Evolutionary conservation across 768 basidiomycete genomes (phyloP), one percentile per base, ranked within the genome.

Genomic region (Rhodosporidiobolus odoratus): DNA sequence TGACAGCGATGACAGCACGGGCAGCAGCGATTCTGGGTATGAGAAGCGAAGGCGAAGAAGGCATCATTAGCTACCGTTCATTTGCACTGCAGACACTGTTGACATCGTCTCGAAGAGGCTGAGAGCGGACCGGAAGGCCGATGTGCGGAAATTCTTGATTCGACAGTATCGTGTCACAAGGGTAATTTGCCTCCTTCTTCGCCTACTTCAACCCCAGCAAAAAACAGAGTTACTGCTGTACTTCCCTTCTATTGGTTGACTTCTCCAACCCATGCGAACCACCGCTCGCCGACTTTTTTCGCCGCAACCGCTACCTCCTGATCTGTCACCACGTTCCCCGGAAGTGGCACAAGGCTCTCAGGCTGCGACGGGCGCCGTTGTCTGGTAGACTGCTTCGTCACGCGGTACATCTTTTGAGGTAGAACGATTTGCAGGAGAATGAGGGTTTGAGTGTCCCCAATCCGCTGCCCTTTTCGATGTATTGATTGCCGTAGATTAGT

Each of bases 241-340:
- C 25, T 37, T 3, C 66, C 66, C 25, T 10, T n/a, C 52, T 67
- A 50, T 35, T 43, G 34, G n/a, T 67, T 67, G 10, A 67, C 66
- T 12, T 67, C 66, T 8, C 59, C 66, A 6, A 37, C 25, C 52
- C 53, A 67, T 3, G 25, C 52, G 1, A 67, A 10, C 50, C 57
- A 56, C 8, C 66, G 59, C 34, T 56, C 59, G 10, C 66, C 66
- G 4, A 61, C 66, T 27, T 56, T 43, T 4, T 30, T 34, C 41
- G 27, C n/a, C 58, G 66, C 66, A 12, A 61, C 52, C 25, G 66
- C 50, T 1, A 45, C 52, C 34, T 67, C 66, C 34, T 17, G 17
- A 2, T 8, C 9, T n/a, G 3, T 16, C 34, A 61, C 52, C 50
- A 9, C 5, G 6, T 17, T 50, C 2, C 40, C 25, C 1, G 21